Percentiles rank a stretch among this genome's conserved stretches.
Conservation (phyloP, 1,284 basidiomycete species). For the Malassezia dermatis region DNA sequence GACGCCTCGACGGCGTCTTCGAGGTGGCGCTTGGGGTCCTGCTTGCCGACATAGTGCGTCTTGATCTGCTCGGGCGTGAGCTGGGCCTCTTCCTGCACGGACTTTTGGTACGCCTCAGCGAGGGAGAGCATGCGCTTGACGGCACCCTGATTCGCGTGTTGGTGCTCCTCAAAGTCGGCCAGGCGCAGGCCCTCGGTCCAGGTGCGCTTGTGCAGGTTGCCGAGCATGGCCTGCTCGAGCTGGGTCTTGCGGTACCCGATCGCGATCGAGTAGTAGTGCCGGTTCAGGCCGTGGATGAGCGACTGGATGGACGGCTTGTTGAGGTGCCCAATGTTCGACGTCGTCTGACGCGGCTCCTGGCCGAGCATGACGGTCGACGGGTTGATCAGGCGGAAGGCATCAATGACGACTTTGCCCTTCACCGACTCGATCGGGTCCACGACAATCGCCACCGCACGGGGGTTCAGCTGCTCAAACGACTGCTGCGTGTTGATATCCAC, state of each 20-base stretch:
- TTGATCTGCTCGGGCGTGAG: slow-evolving; percentile 42
- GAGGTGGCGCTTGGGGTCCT: slow-evolving; percentile 47
- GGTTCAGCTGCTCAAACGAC: slow-evolving; percentile 94
- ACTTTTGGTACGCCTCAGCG: slow-evolving; percentile 47
- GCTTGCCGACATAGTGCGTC: slow-evolving; percentile 46
- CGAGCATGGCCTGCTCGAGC: slow-evolving; percentile 47
- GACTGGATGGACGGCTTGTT: slow-evolving; percentile 96
- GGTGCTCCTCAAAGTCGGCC: slow-evolving; percentile 43
- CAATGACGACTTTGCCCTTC: slow-evolving; percentile 81
- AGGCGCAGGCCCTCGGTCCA: slow-evolving; percentile 46
- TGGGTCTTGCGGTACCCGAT: slow-evolving; percentile 48
- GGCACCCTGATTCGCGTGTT: slow-evolving; percentile 41
- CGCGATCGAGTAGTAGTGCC: slow-evolving; percentile 48
- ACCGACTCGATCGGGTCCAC: slow-evolving; percentile 99
- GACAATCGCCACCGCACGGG: slow-evolving; percentile 91
- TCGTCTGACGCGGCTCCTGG: slow-evolving; percentile 90
- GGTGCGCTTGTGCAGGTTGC: slow-evolving; percentile 46
- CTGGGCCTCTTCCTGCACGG: slow-evolving; percentile 42
- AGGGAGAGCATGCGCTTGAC: slow-evolving; percentile 41
- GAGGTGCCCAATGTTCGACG: slow-evolving; percentile 95
- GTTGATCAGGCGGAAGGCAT: slow-evolving; percentile 72
- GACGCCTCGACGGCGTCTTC: slow-evolving; percentile 45
- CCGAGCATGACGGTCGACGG: slow-evolving; percentile 54
- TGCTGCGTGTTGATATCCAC: slow-evolving; percentile 98
- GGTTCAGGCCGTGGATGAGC: slow-evolving; percentile 46